Evolutionary conservation across 73 alveolate species (phyloP).

Genomic region (Paramecium bursaria): DNA sequence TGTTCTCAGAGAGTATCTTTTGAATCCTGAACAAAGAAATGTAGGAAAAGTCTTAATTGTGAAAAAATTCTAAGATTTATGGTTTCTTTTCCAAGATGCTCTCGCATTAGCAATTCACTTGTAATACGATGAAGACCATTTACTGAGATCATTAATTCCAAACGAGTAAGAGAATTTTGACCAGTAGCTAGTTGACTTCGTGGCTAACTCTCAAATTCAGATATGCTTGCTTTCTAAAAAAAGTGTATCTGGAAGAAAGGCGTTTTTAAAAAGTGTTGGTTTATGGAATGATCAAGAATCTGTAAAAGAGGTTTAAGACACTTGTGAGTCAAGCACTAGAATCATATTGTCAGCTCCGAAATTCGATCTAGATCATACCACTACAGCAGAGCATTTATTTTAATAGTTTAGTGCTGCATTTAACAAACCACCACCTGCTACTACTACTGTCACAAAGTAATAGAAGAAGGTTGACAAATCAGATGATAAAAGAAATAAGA

Average conservation of each 20-base stretch:
- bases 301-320: not conserved
- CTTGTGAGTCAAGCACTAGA: conserved; percentile 5
- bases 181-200: conserved; percentile 47
- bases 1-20: conserved; percentile 72
- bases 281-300: conserved; percentile 44
- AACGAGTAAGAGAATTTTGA: conserved; percentile 44
- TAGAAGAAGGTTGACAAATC: not conserved
- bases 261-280: conserved; percentile 75
- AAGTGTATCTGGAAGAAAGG: conserved; percentile 69
- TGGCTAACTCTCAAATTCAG: conserved; percentile 65
- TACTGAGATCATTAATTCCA: conserved; percentile 9
- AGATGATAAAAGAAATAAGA: not conserved
- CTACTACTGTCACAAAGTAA: too few relatives aligned
- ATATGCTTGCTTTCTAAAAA: conserved; percentile 75
- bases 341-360: conserved; percentile 1
- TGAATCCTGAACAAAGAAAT: conserved; percentile 61
- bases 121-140: conserved; percentile 64
- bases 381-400: conserved; percentile 3
- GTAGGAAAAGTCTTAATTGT: conserved; percentile 57
- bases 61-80: conserved; percentile 37
- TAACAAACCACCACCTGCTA: too few relatives aligned
- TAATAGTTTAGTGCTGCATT: not conserved
- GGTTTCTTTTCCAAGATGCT: conserved; percentile 72
- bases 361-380: not conserved
- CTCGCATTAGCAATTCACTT: conserved; percentile 68